Percentiles rank a stretch among this genome's conserved stretches.
Evolutionary conservation across 768 basidiomycete genomes (phyloP).

Genomic region (Porphyrellus cyaneotinctus): DNA sequence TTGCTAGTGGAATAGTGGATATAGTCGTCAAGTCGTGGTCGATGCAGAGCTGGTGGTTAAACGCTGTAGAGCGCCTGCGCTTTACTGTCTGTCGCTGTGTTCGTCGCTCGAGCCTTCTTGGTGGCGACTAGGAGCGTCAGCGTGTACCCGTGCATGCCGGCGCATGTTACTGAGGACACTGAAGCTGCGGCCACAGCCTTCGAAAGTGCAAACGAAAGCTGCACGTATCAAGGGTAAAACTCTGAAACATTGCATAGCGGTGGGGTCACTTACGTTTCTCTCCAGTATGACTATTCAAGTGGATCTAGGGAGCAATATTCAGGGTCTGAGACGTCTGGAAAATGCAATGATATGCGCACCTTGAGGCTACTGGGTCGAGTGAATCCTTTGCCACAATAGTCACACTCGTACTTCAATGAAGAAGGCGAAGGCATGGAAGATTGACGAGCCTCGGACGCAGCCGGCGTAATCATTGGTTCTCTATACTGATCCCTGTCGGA

Average conservation of each 20-base stretch:
- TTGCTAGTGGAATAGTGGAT: not conserved
- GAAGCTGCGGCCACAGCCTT: constrained; percentile 75
- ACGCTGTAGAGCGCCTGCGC: constrained; percentile 16
- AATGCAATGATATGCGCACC: constrained; percentile 36
- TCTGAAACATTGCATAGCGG: constrained; percentile 5
- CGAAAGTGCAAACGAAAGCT: constrained; percentile 75
- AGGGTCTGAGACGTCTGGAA: constrained; percentile 1
- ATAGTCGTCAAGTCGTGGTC: constrained; percentile 4
- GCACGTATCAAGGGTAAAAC: constrained; percentile 12
- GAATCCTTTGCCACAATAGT: constrained; percentile 77
- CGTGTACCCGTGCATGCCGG: constrained; percentile 74
- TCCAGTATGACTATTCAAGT: constrained; percentile 80
- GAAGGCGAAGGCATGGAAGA: constrained; percentile 29
- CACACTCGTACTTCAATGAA: constrained; percentile 65
- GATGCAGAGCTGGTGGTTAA: constrained; percentile 8
- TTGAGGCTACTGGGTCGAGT: constrained; percentile 80
- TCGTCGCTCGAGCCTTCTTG: constrained; percentile 45
- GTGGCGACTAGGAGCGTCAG: constrained; percentile 30
- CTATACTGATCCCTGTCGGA: constrained; percentile 21
- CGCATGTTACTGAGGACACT: constrained; percentile 90
- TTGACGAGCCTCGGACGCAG: constrained; percentile 14
- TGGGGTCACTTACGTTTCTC: constrained; percentile 63
- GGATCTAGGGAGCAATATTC: constrained; percentile 49
- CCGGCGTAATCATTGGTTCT: constrained; percentile 10
- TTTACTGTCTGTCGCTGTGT: constrained; percentile 36